Conservation (phyloP, 306 rosid genomes). For the Medicago ruthenica region DNA sequence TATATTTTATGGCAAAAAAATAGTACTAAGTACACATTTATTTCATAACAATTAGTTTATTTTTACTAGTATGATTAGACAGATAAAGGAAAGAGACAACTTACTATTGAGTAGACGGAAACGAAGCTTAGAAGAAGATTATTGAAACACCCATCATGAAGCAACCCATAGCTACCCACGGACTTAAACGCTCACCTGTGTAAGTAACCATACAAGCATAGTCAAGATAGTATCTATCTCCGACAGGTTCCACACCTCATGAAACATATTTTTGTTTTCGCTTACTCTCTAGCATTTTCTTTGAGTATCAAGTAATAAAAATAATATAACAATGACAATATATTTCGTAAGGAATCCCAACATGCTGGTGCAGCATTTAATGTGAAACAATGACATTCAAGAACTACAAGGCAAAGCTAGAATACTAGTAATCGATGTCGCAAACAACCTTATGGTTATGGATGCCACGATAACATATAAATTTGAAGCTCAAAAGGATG, state of each 20-base stretch:
- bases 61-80: neutral
- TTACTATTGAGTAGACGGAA: constrained; percentile 31
- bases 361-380: constrained; percentile 5
- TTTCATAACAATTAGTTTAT: neutral
- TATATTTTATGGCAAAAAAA: neutral
- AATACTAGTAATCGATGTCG: neutral
- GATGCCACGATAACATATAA: too few relatives aligned
- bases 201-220: constrained; percentile 39
- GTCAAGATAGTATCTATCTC: constrained; percentile 28
- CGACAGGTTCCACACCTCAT: constrained; percentile 26
- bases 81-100: constrained; percentile 15
- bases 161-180: constrained; percentile 71
- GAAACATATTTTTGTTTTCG: constrained; percentile 20
- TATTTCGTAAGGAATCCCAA: constrained; percentile 11
- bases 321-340: constrained; percentile 3
- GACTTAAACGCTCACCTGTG: constrained; percentile 77
- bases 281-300: neutral
- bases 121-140: constrained; percentile 55
- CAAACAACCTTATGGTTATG: too few relatives aligned
- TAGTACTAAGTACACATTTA: neutral
- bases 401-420: neutral
- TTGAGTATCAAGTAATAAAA: neutral
- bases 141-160: constrained; percentile 68
- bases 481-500: too few relatives aligned
- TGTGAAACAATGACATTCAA: neutral